Evolutionary conservation across 75 land plant genomes (phyloP).

Genomic region (Ceratopteris richardii): DNA sequence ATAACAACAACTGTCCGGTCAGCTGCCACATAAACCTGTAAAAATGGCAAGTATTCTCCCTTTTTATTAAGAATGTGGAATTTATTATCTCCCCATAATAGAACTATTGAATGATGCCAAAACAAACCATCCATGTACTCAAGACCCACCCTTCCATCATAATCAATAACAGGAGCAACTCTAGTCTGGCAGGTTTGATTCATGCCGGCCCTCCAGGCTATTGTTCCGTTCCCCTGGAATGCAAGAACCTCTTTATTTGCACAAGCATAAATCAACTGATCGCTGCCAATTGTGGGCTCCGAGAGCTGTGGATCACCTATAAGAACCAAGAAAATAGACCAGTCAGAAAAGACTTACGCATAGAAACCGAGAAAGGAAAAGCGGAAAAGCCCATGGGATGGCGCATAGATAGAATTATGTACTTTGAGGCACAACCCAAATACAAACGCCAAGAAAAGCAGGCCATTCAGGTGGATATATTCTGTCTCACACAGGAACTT

Average conservation of each 20-base stretch:
- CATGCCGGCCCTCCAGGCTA: constrained; percentile 38
- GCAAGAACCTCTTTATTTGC: constrained; percentile 28
- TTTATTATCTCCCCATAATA: not conserved
- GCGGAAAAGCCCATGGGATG: too few species aligned
- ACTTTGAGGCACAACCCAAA: too few species aligned
- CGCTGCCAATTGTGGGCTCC: constrained; percentile 33
- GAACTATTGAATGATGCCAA: too few species aligned
- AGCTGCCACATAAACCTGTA: constrained; percentile 42
- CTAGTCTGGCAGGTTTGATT: constrained; percentile 25
- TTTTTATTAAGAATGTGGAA: not conserved
- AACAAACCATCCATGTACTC: too few species aligned
- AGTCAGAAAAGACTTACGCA: too few species aligned
- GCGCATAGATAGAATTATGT: too few species aligned
- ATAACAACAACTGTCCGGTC: constrained; percentile 39
- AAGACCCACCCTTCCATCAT: constrained; percentile 18
- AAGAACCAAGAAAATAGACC: not conserved
- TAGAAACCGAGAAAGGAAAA: too few species aligned
- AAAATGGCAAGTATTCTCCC: constrained; percentile 2
- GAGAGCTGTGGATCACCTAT: constrained; percentile 16
- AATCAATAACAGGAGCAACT: constrained; percentile 35
- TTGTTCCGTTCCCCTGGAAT: constrained; percentile 44
- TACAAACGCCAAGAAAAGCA: too few species aligned
- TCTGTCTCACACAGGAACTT: too few species aligned
- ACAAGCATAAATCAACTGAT: constrained; percentile 38
- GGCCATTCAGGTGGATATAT: too few species aligned